Conservation (phyloP, 805 yeast species). For the Ogataea nakhonphanomensis region DNA sequence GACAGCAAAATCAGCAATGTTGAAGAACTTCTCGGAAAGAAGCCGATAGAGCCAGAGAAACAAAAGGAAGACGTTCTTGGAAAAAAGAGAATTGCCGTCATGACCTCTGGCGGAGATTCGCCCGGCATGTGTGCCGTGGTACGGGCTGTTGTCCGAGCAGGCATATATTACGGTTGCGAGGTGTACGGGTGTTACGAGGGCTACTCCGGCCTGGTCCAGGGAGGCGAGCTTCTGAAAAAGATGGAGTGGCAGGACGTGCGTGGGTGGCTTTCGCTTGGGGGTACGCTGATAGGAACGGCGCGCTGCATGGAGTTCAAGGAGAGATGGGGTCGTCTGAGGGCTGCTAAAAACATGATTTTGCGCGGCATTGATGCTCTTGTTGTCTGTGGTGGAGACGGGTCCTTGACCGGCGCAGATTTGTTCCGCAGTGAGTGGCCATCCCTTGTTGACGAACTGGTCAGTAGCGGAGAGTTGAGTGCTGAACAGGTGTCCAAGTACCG, state of each 20-base stretch:
- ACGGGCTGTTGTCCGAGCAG: constrained; percentile 91
- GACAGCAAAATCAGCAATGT: constrained; percentile 3
- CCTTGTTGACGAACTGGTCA: constrained; percentile 67
- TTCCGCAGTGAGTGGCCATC: constrained; percentile 95
- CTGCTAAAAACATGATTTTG: constrained; percentile 78
- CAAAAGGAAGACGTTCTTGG: constrained; percentile 1
- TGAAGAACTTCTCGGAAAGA: neutral
- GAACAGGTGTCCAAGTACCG: constrained; percentile 60
- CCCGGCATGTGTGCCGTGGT: constrained; percentile 99
- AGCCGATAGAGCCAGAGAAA: constrained; percentile 7
- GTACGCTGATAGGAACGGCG: constrained; percentile 96
- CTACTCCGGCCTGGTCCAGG: constrained; percentile 86
- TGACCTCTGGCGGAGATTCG: constrained; percentile 99
- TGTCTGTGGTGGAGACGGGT: constrained; percentile 99
- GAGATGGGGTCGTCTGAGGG: constrained; percentile 77
- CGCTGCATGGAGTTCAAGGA: constrained; percentile 84
- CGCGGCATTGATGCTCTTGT: constrained; percentile 92
- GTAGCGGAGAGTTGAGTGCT: constrained; percentile 51
- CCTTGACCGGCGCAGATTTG: constrained; percentile 94
- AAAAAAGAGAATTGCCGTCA: constrained; percentile 66
- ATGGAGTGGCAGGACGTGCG: constrained; percentile 94
- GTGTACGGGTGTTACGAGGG: constrained; percentile 93
- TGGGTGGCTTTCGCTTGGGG: constrained; percentile 90
- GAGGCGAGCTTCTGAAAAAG: constrained; percentile 71
- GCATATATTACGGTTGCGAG: constrained; percentile 82